A percentile compares a stretch with the other conserved stretches of the same genome.
Conservation (phyloP, 2,329 filamentous ascomycete genomes). For the Exophiala dermatitidis region DNA sequence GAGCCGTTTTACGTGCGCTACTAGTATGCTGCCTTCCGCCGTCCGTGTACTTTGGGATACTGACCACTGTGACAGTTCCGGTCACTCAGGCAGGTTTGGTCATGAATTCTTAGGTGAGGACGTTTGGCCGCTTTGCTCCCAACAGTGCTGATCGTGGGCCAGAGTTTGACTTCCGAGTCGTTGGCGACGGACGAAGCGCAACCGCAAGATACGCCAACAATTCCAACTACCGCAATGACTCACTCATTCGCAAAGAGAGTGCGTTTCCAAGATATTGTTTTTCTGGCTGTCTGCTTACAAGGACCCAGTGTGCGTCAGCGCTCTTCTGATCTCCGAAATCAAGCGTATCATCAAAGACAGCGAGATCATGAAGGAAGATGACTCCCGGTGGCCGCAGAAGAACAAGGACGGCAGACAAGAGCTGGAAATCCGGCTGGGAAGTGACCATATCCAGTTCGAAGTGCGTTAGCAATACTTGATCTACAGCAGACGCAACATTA, state of each 20-base stretch:
- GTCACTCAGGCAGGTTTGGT: constrained; percentile 92
- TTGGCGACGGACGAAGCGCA: constrained; percentile 87
- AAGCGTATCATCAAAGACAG: constrained; percentile 95
- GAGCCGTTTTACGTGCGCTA: constrained; percentile 95
- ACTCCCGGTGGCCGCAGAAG: constrained; percentile 97
- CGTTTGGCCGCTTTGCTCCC: background rate
- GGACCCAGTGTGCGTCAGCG: constrained; percentile 82
- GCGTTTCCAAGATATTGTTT: constrained; percentile 35
- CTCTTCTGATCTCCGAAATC: constrained; percentile 83
- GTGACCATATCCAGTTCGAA: constrained; percentile 97
- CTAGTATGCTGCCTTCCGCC: constrained; percentile 60
- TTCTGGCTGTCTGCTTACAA: constrained; percentile 19
- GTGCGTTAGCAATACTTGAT: constrained; percentile 42
- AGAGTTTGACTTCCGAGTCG: constrained; percentile 95
- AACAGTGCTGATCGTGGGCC: constrained; percentile 15
- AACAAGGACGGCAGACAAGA: constrained; percentile 98
- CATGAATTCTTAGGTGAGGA: constrained; percentile 85
- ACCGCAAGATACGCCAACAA: constrained; percentile 98
- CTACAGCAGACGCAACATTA: constrained; percentile 12
- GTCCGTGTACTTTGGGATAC: constrained; percentile 27
- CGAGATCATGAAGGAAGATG: constrained; percentile 98
- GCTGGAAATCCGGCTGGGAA: constrained; percentile 85
- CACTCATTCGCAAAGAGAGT: constrained; percentile 99
- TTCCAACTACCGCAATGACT: constrained; percentile 98
- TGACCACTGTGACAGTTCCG: constrained; percentile 61